Base-by-base conservation (phyloP, 768 basidiomycete genomes). In the Chiua virens region DNA sequence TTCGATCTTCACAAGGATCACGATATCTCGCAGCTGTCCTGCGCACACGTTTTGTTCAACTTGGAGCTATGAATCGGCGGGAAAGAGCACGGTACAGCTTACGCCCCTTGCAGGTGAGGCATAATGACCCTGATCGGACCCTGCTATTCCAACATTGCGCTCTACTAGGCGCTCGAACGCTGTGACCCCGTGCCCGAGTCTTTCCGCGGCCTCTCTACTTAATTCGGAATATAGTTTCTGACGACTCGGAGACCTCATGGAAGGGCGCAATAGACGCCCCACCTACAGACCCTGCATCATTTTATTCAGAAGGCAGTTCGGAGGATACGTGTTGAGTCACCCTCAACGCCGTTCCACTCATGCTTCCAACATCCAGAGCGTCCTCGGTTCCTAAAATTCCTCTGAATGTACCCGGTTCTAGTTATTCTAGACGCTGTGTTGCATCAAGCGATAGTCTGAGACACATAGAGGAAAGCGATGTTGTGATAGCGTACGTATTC, bases 401-500 rank as follows among this genome's bases (percentile, higher is more conserved):
- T 40, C 15, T 10, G 20, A 32, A 20, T 15, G 15, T 20, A n/a
- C 30, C 5, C 1, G 36, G 10, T n/a, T 5, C 13, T 3, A 23
- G 13, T 20, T 2, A 14, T 46, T n/a, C 30, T 8, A 30, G 46
- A 11, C 3, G 10, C 20, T 0, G 17, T 32, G 21, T 8, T 18
- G n/a, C 15, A 7, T 34, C 15, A 17, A 34, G 15, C 5, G 39
- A 14, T 22, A 39, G 9, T 11, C 22, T 5, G 14, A 4, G 7
- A 1, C 14, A 21, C 17, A 25, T 52, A 17, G 13, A 37, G 23
- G 35, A 36, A 20, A 20, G 50, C 35, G 59, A 60, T 17, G 57
- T 61, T 47, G 32, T 60, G 18, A 53, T 60, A 5, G 58, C 54
- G 58, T 60, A 47, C 13, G 58, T 60, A n/a, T 40, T 45, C 15